Base-by-base conservation (phyloP, 306 rosid genomes). In the Rosa multiflora region DNA sequence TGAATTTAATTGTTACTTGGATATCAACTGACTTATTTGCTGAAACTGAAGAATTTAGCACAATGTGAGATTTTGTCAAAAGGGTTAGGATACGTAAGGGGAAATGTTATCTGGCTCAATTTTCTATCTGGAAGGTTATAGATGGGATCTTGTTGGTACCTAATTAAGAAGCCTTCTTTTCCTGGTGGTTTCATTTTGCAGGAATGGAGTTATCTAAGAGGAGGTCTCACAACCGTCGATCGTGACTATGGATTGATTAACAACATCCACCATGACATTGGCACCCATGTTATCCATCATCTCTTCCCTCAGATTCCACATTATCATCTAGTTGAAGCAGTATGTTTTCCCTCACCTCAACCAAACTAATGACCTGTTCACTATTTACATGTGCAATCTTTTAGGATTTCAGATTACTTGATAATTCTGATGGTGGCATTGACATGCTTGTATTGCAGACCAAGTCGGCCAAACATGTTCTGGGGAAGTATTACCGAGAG, bases 221-320 rank as follows among this genome's bases (percentile, higher is more conserved):
- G 99, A 58, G 99, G 99, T 48, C 89, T 95, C 5, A 93, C 99
- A 39, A 95, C 99, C 0, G 88, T 95, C 17, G 99, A 95, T 82
- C 96, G 97, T 7, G 99, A 95, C 79, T 95, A 93, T 81, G 99
- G 99, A 43, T 76, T 86, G 84, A 82, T 95, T n/a, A 95, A 95
- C 78, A 89, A 75, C 79, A 86, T 95, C 75, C 99, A 95, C 85
- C 99, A 95, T 79, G 96, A 93, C 71, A 95, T 95, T 71, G 99
- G 99, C 77, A 95, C 99, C n/a, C 99, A 95, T 81, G 98, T 93
- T n/a, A 87, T 95, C 5, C 99, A 95, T 74, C 99, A 95, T 85
- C 97, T 95, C 74, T 95, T 95, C 73, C 99, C 99, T 67, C 99
- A 95, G 74, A 95, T 95, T 81, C 99, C 99, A 17, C 99, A 95